Evolutionary conservation across 2,329 filamentous ascomycete genomes (phyloP).

Genomic region (Coniochaeta sp.): DNA sequence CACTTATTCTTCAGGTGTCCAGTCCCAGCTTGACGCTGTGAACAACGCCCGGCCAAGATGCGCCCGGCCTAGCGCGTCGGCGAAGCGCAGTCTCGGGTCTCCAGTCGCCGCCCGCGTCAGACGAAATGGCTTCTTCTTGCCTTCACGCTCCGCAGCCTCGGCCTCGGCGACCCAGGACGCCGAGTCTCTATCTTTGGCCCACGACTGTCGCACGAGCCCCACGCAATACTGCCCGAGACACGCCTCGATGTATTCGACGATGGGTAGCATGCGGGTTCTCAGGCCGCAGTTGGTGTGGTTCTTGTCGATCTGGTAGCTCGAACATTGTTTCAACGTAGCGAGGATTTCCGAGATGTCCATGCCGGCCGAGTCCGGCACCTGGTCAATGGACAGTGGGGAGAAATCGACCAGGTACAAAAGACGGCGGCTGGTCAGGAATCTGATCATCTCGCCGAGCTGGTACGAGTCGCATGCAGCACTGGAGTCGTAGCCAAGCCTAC

Average conservation of each 20-base stretch:
- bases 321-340: slow-evolving; percentile 54
- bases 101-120: slow-evolving; percentile 43
- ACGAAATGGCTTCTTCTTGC: slow-evolving; percentile 26
- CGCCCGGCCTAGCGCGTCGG: slow-evolving; percentile 41
- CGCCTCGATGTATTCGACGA: slow-evolving; percentile 56
- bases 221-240: slow-evolving; percentile 42
- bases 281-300: slow-evolving; percentile 69
- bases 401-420: slow-evolving; percentile 54
- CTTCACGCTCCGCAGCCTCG: slow-evolving; percentile 11
- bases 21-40: slow-evolving; percentile 50
- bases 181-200: slow-evolving; percentile 32
- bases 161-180: slow-evolving; percentile 30
- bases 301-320: slow-evolving; percentile 66
- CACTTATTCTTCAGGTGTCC: slow-evolving; percentile 41
- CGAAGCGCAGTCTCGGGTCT: slow-evolving; percentile 41
- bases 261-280: slow-evolving; percentile 54
- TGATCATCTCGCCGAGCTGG: slow-evolving; percentile 70
- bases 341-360: slow-evolving; percentile 57
- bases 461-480: slow-evolving; percentile 68
- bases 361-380: slow-evolving; percentile 39
- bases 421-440: slow-evolving; percentile 56
- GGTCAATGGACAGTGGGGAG: slow-evolving; percentile 36
- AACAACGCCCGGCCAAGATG: slow-evolving; percentile 46
- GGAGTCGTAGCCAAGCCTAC: slow-evolving; percentile 67
- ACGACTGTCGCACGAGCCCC: slow-evolving; percentile 33